These are phyloP conservation scores for Centaurea solstitialis DNA, from an alignment of 129 eudicot species.

Conservation along the genomic window DNA sequence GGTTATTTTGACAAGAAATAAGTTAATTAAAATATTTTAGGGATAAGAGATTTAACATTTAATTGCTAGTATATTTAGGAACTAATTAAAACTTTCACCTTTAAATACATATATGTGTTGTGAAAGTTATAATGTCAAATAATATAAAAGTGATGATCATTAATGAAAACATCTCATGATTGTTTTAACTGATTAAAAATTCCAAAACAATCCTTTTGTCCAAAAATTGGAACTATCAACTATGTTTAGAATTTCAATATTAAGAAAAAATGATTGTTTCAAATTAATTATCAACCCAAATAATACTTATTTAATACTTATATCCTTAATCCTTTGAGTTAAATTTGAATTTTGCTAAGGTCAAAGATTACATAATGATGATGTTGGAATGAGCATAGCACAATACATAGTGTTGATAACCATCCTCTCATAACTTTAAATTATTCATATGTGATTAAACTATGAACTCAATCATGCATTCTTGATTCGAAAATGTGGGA, in stretches of 20 bases:
- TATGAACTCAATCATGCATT: slow-evolving; percentile 18
- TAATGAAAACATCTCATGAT: too few relatives aligned
- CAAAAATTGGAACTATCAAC: background rate
- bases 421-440: slow-evolving; percentile 11
- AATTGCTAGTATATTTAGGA: too few relatives aligned
- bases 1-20: too few relatives aligned
- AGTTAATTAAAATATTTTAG: too few relatives aligned
- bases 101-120: background rate
- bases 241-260: background rate
- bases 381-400: slow-evolving; percentile 29
- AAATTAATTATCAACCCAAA: background rate
- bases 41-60: background rate
- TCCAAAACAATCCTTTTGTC: background rate
- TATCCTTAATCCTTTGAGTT: too few relatives aligned
- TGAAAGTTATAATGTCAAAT: background rate
- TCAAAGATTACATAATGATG: slow-evolving; percentile 13
- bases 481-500: slow-evolving; percentile 1
- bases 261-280: background rate
- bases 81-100: background rate
- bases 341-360: background rate
- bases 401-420: slow-evolving; percentile 23
- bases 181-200: too few relatives aligned
- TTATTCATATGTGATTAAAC: slow-evolving; percentile 11
- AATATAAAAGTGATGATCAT: too few relatives aligned
- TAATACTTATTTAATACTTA: background rate